Conservation (phyloP, 768 basidiomycete species). For the Suillus subaureus region DNA sequence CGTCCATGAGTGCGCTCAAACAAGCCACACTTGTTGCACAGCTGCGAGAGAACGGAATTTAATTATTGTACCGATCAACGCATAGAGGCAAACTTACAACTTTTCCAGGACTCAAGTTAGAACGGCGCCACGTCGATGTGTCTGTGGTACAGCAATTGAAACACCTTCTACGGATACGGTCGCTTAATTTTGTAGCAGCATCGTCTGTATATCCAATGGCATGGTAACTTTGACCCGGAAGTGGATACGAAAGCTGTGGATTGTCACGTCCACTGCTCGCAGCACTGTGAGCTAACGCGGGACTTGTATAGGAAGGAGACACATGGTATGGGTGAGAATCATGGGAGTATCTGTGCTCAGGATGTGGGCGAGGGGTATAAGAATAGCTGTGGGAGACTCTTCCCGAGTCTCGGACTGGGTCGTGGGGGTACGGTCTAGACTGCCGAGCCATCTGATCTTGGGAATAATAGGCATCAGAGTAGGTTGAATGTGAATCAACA, state of each 20-base stretch:
- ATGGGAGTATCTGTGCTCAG: conserved; percentile 35
- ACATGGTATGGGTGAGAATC: conserved; percentile 35
- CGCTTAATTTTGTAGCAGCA: conserved; percentile 77
- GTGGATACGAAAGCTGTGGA: conserved; percentile 35
- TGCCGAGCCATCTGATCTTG: conserved; percentile 36
- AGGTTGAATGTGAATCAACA: conserved; percentile 29
- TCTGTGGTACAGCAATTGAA: conserved; percentile 88
- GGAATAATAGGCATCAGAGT: conserved; percentile 42
- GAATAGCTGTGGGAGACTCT: conserved; percentile 40
- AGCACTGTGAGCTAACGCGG: conserved; percentile 27
- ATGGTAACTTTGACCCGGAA: conserved; percentile 41
- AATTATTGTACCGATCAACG: conserved; percentile 9
- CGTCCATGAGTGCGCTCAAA: conserved; percentile 83
- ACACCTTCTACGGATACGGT: conserved; percentile 74
- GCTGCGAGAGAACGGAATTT: conserved; percentile 27
- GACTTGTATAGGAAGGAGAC: conserved; percentile 28
- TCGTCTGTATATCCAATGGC: conserved; percentile 67
- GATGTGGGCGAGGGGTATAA: conserved; percentile 28
- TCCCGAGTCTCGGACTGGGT: conserved; percentile 33
- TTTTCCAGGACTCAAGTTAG: conserved; percentile 79
- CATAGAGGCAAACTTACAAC: conserved; percentile 44
- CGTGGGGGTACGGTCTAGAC: conserved; percentile 35
- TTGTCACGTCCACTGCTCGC: conserved; percentile 22
- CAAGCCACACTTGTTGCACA: conserved; percentile 70
- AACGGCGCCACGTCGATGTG: conserved; percentile 79